Evolutionary conservation across 768 basidiomycete species (phyloP).

Genomic region (Lentinus tigrinus): DNA sequence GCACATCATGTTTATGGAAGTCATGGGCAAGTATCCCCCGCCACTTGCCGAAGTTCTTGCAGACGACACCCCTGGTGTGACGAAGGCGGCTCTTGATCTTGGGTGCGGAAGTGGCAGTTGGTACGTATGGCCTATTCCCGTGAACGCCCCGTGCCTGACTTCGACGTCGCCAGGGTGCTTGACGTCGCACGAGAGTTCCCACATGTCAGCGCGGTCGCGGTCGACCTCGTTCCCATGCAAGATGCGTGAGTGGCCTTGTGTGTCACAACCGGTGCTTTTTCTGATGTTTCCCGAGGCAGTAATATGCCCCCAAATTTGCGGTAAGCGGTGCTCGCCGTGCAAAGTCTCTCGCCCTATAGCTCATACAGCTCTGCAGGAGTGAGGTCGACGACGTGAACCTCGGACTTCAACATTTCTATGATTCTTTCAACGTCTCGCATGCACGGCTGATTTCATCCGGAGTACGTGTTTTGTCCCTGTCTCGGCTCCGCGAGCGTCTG

Average conservation of each 20-base stretch:
- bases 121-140: constrained; percentile 35
- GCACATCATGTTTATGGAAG: constrained; percentile 58
- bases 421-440: constrained; percentile 75
- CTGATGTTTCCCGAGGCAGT: constrained; percentile 33
- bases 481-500: constrained; percentile 10
- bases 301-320: constrained; percentile 70
- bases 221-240: constrained; percentile 82
- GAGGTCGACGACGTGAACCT: constrained; percentile 86
- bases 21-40: constrained; percentile 69
- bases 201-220: constrained; percentile 63
- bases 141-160: background rate
- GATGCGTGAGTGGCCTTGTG: constrained; percentile 46
- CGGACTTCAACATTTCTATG: constrained; percentile 79
- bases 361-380: constrained; percentile 44
- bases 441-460: constrained; percentile 71
- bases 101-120: constrained; percentile 81
- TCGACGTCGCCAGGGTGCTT: constrained; percentile 56
- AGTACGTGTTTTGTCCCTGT: constrained; percentile 40
- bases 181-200: constrained; percentile 75
- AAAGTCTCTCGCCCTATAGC: background rate
- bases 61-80: constrained; percentile 54
- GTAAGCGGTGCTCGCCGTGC: constrained; percentile 32
- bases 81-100: constrained; percentile 67
- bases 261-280: constrained; percentile 4
- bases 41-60: constrained; percentile 57